Percentiles rank a stretch among this genome's conserved stretches.
Evolutionary conservation across 352 stramenopile genomes (phyloP).

Genomic region (Pythium grandisporangium): DNA sequence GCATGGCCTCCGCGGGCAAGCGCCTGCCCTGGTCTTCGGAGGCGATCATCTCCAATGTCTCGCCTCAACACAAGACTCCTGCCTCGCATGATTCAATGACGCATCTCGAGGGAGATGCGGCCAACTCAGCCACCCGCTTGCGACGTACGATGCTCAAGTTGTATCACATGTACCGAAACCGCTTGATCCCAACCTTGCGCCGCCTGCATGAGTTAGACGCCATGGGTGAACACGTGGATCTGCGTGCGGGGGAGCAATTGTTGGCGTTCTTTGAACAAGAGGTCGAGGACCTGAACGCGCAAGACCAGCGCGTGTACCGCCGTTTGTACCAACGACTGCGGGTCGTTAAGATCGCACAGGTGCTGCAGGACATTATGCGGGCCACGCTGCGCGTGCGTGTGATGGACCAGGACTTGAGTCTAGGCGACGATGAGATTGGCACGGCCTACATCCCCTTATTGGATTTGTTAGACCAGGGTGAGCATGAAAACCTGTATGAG

Average conservation of each 20-base stretch:
- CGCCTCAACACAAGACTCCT: too few species aligned
- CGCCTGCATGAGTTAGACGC: constrained; percentile 40
- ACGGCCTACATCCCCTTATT: constrained; percentile 51
- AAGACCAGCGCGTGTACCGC: constrained; percentile 36
- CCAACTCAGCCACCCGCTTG: constrained; percentile 40
- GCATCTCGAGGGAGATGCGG: too few species aligned
- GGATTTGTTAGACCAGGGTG: constrained; percentile 52
- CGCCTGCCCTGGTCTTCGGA: constrained; percentile 43
- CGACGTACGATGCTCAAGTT: constrained; percentile 50
- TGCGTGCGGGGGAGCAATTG: constrained; percentile 26
- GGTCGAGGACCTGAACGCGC: constrained; percentile 50
- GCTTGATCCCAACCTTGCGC: constrained; percentile 44
- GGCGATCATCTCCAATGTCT: constrained; percentile 17
- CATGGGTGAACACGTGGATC: constrained; percentile 21
- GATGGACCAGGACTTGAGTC: constrained; percentile 38
- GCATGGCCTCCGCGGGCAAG: constrained; percentile 18
- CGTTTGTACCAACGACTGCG: constrained; percentile 45
- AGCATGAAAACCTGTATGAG: constrained; percentile 50
- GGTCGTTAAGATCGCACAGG: constrained; percentile 38
- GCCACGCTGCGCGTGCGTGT: constrained; percentile 43
- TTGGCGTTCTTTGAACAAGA: constrained; percentile 54
- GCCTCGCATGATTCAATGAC: too few species aligned
- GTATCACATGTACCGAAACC: constrained; percentile 33
- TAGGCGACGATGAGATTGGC: constrained; percentile 39
- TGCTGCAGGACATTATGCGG: constrained; percentile 57